phyloP scores from a whole-genome alignment of 2,329 filamentous ascomycete genomes.

The Colletotrichum sp. region DNA sequence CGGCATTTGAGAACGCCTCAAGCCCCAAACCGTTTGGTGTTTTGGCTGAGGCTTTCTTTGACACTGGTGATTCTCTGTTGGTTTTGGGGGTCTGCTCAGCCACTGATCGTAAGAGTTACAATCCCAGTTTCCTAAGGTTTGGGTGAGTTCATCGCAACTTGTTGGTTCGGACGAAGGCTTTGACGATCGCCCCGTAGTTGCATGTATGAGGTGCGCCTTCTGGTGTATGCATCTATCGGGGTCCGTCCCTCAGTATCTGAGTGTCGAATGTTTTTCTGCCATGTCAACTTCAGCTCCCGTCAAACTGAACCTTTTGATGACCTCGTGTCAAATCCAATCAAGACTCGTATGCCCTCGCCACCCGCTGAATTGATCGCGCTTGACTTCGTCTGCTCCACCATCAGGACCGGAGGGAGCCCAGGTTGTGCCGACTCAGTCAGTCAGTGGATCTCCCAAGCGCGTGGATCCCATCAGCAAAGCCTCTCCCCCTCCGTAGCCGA shows the following conservation, averaged over 20 bases:
- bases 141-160: neutral
- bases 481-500: neutral
- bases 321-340: neutral
- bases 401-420: neutral
- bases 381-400: neutral
- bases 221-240: neutral
- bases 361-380: neutral
- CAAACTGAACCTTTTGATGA: neutral
- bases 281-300: neutral
- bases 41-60: neutral
- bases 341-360: neutral
- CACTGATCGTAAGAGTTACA: neutral
- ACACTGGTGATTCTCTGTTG: neutral
- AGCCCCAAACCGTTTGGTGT: neutral
- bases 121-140: neutral
- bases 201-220: neutral
- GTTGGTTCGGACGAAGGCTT: neutral
- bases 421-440: neutral
- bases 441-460: neutral
- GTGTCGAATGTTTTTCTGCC: neutral
- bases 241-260: rapidly evolving
- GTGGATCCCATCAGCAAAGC: neutral
- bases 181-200: neutral
- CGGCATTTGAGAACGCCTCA: neutral
- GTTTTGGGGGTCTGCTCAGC: neutral